phyloP scores from a whole-genome alignment of 2,329 filamentous ascomycete genomes.

The Paracoccidioides brasiliensis region DNA sequence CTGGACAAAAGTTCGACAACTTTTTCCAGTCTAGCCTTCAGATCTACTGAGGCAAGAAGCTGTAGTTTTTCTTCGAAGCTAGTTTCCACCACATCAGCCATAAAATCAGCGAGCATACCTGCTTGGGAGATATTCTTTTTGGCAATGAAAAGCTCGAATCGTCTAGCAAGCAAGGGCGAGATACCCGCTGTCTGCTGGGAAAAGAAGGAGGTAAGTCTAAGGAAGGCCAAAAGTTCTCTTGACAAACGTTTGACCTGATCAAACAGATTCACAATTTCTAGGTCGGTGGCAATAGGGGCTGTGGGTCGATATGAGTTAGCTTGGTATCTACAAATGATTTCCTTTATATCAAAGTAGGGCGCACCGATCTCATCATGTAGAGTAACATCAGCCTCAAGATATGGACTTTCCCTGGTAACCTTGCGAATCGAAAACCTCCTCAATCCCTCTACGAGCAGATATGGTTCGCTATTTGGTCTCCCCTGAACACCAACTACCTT shows the following conservation, averaged over 20 bases:
- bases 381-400: conserved; percentile 69
- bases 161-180: conserved; percentile 71
- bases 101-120: conserved; percentile 82
- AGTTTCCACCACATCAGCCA: conserved; percentile 82
- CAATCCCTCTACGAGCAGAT: conserved; percentile 74
- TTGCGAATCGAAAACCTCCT: conserved; percentile 63
- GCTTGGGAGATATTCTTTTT: conserved; percentile 72
- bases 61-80: conserved; percentile 84
- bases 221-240: conserved; percentile 69
- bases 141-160: conserved; percentile 76
- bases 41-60: conserved; percentile 66
- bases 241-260: conserved; percentile 70
- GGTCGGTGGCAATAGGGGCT: conserved; percentile 40
- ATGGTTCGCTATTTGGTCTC: conserved; percentile 60
- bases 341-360: conserved; percentile 13
- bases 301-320: conserved; percentile 3
- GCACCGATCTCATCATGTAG: conserved; percentile 57
- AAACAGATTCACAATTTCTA: conserved; percentile 58
- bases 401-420: conserved; percentile 64
- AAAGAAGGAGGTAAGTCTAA: conserved; percentile 75
- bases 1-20: conserved; percentile 74
- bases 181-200: conserved; percentile 55
- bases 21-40: conserved; percentile 64
- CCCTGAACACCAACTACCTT: conserved; percentile 70
- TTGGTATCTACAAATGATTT: neutral